These are phyloP conservation scores for Coemansia sp. DNA, from an alignment of 192 early-diverging fungal species.

Conservation along the genomic window DNA sequence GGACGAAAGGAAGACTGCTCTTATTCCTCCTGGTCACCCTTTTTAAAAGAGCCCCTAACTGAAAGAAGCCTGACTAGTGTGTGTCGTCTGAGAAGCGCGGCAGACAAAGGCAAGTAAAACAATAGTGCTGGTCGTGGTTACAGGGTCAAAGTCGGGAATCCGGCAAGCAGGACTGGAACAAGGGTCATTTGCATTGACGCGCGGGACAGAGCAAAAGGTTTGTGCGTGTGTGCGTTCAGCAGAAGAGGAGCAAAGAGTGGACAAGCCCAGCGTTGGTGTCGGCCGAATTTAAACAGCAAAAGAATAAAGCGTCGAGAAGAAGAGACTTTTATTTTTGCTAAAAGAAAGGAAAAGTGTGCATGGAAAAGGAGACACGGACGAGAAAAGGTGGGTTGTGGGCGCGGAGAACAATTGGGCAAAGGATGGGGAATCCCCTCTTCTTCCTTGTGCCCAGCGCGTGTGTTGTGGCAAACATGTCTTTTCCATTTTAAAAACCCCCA, in stretches of 20 bases:
- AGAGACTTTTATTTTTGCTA: not conserved
- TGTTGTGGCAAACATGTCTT: constrained; percentile 1
- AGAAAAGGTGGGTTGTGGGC: not conserved
- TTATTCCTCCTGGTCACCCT: no score
- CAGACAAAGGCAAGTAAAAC: not conserved
- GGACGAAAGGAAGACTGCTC: no score
- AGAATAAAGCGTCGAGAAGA: not conserved
- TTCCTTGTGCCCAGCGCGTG: not conserved
- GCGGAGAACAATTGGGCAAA: constrained; percentile 8
- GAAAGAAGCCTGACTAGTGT: not conserved
- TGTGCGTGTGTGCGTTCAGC: not conserved
- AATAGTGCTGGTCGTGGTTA: not conserved
- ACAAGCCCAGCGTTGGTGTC: no score
- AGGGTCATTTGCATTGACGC: constrained; percentile 3
- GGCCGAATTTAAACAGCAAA: not conserved
- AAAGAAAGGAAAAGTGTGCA: not conserved
- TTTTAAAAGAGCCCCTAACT: no score
- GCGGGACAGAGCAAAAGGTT: not conserved
- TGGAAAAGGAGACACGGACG: not conserved
- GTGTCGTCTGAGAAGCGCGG: not conserved
- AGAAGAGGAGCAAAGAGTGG: not conserved
- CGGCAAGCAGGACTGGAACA: not conserved
- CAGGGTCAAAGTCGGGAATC: not conserved
- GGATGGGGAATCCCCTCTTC: not conserved
- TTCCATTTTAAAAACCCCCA: not conserved